phyloP scores from a whole-genome alignment of 2,329 filamentous ascomycete genomes.

The Neonectria sp. region DNA sequence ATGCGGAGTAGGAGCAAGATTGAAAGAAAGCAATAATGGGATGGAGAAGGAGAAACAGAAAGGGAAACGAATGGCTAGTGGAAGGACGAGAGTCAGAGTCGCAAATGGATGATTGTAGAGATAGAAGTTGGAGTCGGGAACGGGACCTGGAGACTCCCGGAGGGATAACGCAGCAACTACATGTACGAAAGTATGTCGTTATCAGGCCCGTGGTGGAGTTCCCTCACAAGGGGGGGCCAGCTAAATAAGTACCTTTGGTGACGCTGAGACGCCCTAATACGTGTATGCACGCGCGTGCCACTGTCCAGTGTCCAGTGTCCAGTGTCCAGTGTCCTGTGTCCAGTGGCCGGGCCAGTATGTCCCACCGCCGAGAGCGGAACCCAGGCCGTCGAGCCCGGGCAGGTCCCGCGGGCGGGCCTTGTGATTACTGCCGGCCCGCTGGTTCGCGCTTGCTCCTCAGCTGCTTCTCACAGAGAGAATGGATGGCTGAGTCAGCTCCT shows the following conservation, averaged over 20 bases:
- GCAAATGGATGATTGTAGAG: not conserved
- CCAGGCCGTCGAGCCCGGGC: conserved; percentile 7
- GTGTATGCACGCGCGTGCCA: conserved; percentile 26
- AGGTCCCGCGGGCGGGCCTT: conserved; percentile 34
- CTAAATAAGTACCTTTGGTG: not conserved
- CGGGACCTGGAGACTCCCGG: not conserved
- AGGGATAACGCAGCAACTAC: not conserved
- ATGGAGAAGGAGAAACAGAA: conserved; percentile 11
- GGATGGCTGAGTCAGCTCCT: too few relatives aligned
- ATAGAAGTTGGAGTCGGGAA: not conserved
- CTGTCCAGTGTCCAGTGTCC: too few relatives aligned
- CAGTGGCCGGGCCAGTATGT: not conserved
- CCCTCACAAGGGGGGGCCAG: not conserved
- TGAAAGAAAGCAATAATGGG: not conserved
- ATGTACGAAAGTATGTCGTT: conserved; percentile 5
- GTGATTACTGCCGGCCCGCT: conserved; percentile 31
- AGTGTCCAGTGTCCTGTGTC: not conserved
- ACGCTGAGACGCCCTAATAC: conserved; percentile 17
- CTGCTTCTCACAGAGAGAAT: not conserved
- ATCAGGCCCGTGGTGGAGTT: conserved; percentile 15
- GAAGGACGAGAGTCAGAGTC: not conserved
- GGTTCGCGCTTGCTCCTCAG: conserved; percentile 1
- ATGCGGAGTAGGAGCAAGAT: not conserved
- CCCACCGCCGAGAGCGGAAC: conserved; percentile 37
- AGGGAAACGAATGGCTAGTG: conserved; percentile 9